Evolutionary conservation across 257 asterid species (phyloP).

Genomic region (Leptodermis oblonga): DNA sequence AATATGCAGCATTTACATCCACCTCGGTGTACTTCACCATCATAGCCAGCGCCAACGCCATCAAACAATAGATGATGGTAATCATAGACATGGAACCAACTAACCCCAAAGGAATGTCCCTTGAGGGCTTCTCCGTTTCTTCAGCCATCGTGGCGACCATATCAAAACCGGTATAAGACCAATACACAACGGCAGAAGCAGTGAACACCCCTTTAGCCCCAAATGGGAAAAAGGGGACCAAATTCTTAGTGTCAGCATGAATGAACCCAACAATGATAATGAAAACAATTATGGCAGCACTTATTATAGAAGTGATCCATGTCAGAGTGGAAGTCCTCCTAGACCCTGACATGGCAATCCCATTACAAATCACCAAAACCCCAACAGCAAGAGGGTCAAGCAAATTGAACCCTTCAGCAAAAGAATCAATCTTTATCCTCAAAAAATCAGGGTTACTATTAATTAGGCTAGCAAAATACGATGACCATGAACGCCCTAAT

Average conservation of each 20-base stretch:
- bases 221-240: constrained; percentile 68
- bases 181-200: constrained; percentile 86
- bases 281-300: constrained; percentile 53
- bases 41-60: constrained; percentile 63
- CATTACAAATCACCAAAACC: constrained; percentile 51
- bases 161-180: constrained; percentile 96
- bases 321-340: constrained; percentile 55
- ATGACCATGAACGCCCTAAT: constrained; percentile 89
- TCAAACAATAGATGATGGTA: constrained; percentile 70
- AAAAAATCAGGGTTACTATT: constrained; percentile 54
- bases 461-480: constrained; percentile 64
- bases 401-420: constrained; percentile 72
- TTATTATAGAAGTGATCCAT: constrained; percentile 62
- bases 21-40: constrained; percentile 75
- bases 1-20: constrained; percentile 79
- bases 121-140: constrained; percentile 77
- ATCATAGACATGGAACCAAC: constrained; percentile 90
- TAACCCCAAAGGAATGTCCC: constrained; percentile 81
- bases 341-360: constrained; percentile 75
- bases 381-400: constrained; percentile 79
- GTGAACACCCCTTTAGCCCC: constrained; percentile 72
- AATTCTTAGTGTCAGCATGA: constrained; percentile 48
- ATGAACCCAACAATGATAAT: constrained; percentile 72
- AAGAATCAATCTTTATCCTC: constrained; percentile 51
- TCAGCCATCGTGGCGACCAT: constrained; percentile 98